These are phyloP conservation scores for Coniochaeta ligniaria DNA, from an alignment of 2,329 filamentous ascomycete genomes.

Conservation along the genomic window DNA sequence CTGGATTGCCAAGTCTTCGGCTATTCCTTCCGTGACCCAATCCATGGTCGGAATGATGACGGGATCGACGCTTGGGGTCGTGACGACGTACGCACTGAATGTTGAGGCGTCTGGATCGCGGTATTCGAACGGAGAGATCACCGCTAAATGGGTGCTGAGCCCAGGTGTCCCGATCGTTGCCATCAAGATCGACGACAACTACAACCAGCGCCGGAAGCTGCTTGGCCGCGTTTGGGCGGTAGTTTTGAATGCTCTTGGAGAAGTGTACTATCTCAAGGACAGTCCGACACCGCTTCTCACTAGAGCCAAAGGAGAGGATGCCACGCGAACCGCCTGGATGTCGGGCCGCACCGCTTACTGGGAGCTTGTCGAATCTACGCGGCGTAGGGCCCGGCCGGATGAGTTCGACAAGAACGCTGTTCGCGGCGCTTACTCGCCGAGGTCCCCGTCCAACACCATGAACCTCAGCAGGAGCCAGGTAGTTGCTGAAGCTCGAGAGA, in stretches of 20 bases:
- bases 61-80: constrained; percentile 75
- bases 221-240: constrained; percentile 80
- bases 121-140: constrained; percentile 68
- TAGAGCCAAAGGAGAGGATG: constrained; percentile 43
- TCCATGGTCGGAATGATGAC: constrained; percentile 76
- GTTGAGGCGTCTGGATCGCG: constrained; percentile 50
- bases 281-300: constrained; percentile 51
- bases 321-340: constrained; percentile 67
- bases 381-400: constrained; percentile 64
- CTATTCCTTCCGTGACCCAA: constrained; percentile 64
- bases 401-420: constrained; percentile 62
- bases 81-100: constrained; percentile 76
- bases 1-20: constrained; percentile 81
- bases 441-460: constrained; percentile 69
- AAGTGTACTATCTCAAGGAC: constrained; percentile 77
- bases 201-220: constrained; percentile 62
- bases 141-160: constrained; percentile 81
- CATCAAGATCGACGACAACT: constrained; percentile 77
- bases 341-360: constrained; percentile 73
- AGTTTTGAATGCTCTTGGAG: constrained; percentile 86
- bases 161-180: constrained; percentile 88
- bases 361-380: constrained; percentile 72
- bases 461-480: constrained; percentile 64
- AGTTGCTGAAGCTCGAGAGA: constrained; percentile 69
- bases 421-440: constrained; percentile 72